Base-by-base conservation (phyloP, 2,329 filamentous ascomycete genomes). In the Cytospora paraplurivora region DNA sequence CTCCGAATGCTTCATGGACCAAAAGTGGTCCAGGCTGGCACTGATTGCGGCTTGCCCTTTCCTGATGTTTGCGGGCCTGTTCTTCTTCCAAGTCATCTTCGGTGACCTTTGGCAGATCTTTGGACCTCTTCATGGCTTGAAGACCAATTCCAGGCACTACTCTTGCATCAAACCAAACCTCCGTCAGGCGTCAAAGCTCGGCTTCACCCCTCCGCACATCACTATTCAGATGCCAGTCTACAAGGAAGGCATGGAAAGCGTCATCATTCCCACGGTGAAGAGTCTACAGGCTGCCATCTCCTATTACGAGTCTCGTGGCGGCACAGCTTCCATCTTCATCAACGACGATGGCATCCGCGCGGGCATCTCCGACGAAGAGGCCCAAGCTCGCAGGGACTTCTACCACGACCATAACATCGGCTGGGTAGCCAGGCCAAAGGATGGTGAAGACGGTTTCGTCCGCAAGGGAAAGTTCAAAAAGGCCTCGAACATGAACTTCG, bases 401-500 rank as follows among this genome's bases (percentile, higher is more conserved):
- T 82, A 82, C 68, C 71, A 75, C n/a, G 78, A 80, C 59, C 77
- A 82, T 68, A 77, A 76, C 62, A 81, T 82, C 62, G 80, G 79
- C 44, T 81, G 79, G 76, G 78, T 79, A 21, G 76, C 80, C 1
- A 76, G 82, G n/a, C 79, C 79, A 7, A 74, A 73, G 56, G 77
- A 82, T 64, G 78, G 78, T 60, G 76, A 78, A 32, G 73, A 78
- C 50, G 78, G 76, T 19, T 87, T 84, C 69, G 66, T 82, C 19
- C 79, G 85, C 47, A 78, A 78, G 47, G 87, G 87, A 61, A 89
- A 89, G 72, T 90, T 89, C 78, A 90, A 90, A 77, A 89, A 90
- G 75, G 87, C 87, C 1, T 90, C 87, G 34, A 91, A 91, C 76
- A 91, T 91, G 88, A 91, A 91, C 73, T 91, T 87, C 70, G 87